Evolutionary conservation across 176 grass and related monocot genomes (phyloP), one percentile per base, ranked within the genome.

Genomic region (Triticum turgidum): DNA sequence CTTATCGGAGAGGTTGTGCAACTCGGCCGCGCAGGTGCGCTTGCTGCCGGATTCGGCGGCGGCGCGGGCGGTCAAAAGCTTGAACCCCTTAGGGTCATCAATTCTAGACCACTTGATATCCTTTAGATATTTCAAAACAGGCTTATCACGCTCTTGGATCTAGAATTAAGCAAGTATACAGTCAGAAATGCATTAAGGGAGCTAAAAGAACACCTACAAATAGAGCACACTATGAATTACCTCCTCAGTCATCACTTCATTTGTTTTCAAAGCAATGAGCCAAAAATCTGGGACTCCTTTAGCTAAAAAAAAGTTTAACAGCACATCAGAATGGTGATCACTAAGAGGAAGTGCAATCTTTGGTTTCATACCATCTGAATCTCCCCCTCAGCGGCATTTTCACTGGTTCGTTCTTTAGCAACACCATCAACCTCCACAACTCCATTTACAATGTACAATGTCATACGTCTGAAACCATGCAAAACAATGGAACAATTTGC

Each of bases 371-470:
- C 89, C 77, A 82, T 87, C 85, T 86, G 67, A 18, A 67, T 87
- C 69, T 89, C 92, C 73, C 20, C 84, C 90, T 90, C 71, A 6
- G 89, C 61, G 69, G 77, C 39, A 37, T 71, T 90, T 76, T 92
- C 94, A 29, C 67, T 77, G 63, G 71, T 27, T 0, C 37, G 73
- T 94, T 94, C 82, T 25, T 91, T 82, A 61, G 32, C 83, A 18
- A 79, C 59, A 56, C 86, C 90, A 80, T 96, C 96, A 73, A 94
- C 84, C 87, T 98, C 91, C 83, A 89, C 63, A 17, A 91, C 76
- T 81, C 93, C 96, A 85, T 94, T 98, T 63, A 98, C 92, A 88
- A 98, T 98, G 61, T 92, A 98, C 92, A 88, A 98, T 98, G 61
- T 92, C 86, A 87, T 89, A 94, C 61, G 94, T 89, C 94, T 98